phyloP scores from a whole-genome alignment of 2,329 filamentous ascomycete genomes.

The Septoria linicola region DNA sequence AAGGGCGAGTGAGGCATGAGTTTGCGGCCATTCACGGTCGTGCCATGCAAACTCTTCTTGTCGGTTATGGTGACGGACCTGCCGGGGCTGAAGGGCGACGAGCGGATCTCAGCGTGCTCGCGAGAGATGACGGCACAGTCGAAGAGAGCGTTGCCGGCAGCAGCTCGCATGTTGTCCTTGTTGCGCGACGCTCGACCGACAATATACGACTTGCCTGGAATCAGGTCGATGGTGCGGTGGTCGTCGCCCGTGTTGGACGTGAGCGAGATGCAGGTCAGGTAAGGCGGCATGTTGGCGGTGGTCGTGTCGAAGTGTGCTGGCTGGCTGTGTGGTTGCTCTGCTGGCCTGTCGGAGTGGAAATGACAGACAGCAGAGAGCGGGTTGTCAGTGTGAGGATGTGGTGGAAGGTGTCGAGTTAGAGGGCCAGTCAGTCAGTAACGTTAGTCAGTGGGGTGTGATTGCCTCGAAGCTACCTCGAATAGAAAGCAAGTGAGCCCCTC shows the following conservation, averaged over 20 bases:
- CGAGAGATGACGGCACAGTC: slow-evolving; percentile 41
- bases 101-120: slow-evolving; percentile 36
- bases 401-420: no score
- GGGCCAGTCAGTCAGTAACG: no score
- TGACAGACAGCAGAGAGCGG: no score
- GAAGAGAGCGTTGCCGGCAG: slow-evolving; percentile 37
- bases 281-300: slow-evolving; percentile 9
- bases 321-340: not conserved
- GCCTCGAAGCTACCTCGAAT: no score
- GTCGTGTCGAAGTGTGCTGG: not conserved
- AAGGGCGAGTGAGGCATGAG: slow-evolving; percentile 24
- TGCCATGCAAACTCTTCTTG: slow-evolving; percentile 37
- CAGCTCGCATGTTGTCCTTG: slow-evolving; percentile 35
- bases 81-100: slow-evolving; percentile 15
- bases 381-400: no score
- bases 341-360: not conserved
- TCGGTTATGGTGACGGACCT: slow-evolving; percentile 35
- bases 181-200: slow-evolving; percentile 48
- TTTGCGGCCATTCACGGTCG: slow-evolving; percentile 35
- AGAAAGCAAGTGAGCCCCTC: no score
- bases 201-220: slow-evolving; percentile 28
- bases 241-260: slow-evolving; percentile 19
- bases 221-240: slow-evolving; percentile 25
- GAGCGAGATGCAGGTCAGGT: slow-evolving; percentile 22
- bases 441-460: no score